Base-by-base conservation (phyloP, 2,329 filamentous ascomycete species). In the Monosporascus ibericus region DNA sequence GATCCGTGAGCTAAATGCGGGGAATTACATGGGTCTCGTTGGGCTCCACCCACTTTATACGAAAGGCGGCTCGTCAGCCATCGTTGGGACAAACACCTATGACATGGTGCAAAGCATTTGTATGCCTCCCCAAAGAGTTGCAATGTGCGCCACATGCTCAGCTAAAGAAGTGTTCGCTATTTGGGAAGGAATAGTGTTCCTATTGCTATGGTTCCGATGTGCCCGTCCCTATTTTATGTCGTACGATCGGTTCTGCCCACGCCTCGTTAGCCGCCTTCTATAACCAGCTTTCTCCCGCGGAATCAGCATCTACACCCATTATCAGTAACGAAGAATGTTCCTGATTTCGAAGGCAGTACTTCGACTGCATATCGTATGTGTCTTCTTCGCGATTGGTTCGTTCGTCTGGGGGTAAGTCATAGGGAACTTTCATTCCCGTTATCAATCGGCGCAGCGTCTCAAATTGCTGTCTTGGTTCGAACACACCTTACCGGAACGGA, bases 381-480 rank as follows among this genome's bases (percentile, higher is more conserved):
- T 74, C 9, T 79, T 81, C 59, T 79, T 81, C 52, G 78, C 76
- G 1, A 59, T 82, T n/a, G 79, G 77, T 14, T 78, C 79, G 2
- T 78, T 80, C 38, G 72, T 79, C 24, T 81, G 79, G 78, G 79
- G 79, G 76, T 79, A 63, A 60, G 72, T 65, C 42, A 18, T 39
- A 17, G 5, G 30, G 9, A 14, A 14, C 11, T 18, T 30, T 42
- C 27, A 48, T 36, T 47, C 14, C 47, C 46, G 49, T 39, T 40
- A 38, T 27, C 51, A 22, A 34, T 44, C 14, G 30, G 30, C 11
- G 30, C 30, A 11, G 30, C 14, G 11, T 14, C 11, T 14, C 30
- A 34, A 34, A 14, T 5, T 3, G 14, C 3, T 34, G 4, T 34
- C 30, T 14, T 14, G 30, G 9, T 5, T 34, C 30, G 30, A 34